Conservation (phyloP, 306 rosid species). For the Pyrus pyrifolia region DNA sequence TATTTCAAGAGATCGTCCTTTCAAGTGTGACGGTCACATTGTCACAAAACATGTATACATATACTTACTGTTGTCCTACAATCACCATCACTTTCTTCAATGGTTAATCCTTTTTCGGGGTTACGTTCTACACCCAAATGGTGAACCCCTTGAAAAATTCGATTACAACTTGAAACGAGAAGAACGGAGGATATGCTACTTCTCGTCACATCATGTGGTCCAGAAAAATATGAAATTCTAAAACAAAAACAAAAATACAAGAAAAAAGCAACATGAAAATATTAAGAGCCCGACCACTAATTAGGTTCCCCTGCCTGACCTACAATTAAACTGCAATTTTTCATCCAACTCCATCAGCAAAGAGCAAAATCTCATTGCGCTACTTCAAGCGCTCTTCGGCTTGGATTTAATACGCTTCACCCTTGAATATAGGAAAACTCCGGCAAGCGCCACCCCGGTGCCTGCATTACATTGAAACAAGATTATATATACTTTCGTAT, state of each 20-base stretch:
- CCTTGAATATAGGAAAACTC: slow-evolving; percentile 90
- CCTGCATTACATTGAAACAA: slow-evolving; percentile 39
- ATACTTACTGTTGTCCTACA: not conserved
- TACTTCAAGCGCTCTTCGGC: slow-evolving; percentile 58
- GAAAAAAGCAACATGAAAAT: not conserved
- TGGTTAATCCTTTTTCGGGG: not conserved
- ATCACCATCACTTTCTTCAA: no score
- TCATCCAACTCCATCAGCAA: slow-evolving; percentile 7
- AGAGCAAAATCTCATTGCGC: slow-evolving; percentile 24
- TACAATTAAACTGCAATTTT: slow-evolving; percentile 27
- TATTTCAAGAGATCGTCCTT: no score
- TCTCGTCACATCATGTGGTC: not conserved
- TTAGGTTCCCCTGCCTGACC: slow-evolving; percentile 10
- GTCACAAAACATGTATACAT: not conserved
- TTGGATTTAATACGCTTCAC: slow-evolving; percentile 76
- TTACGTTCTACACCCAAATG: not conserved
- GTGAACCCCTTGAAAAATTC: not conserved
- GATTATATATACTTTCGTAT: not conserved
- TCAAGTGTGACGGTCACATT: not conserved
- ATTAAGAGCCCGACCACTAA: not conserved
- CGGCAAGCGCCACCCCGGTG: slow-evolving; percentile 81
- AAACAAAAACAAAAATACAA: not conserved
- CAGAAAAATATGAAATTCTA: not conserved
- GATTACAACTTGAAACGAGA: not conserved
- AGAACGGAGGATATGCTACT: not conserved